Conservation (phyloP, 495 filamentous ascomycete genomes). For the Schizothecium vesticola region DNA sequence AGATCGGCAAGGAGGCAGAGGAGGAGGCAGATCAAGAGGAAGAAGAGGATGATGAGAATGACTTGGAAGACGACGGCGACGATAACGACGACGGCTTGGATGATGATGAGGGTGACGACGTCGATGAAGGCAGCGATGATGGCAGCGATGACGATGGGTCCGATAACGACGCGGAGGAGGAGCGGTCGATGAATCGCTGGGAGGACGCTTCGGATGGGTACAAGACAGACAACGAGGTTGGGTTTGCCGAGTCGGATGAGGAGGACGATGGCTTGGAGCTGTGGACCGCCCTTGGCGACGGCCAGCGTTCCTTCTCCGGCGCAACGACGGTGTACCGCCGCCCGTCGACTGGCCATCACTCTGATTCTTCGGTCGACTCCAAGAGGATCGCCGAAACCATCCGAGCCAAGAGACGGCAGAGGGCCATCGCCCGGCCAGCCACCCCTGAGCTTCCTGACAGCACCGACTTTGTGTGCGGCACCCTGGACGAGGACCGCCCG, state of each 20-base stretch:
- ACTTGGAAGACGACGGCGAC: conserved; percentile 47
- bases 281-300: conserved; percentile 63
- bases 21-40: conserved; percentile 51
- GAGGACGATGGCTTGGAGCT: conserved; percentile 76
- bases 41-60: conserved; percentile 38
- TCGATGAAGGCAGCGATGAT: conserved; percentile 45
- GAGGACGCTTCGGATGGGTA: conserved; percentile 69
- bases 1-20: conserved; percentile 76
- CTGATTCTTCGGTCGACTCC: conserved; percentile 37
- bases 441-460: conserved; percentile 89
- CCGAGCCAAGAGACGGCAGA: conserved; percentile 27
- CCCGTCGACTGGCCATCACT: conserved; percentile 34
- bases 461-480: conserved; percentile 97
- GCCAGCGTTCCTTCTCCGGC: conserved; percentile 39
- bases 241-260: conserved; percentile 87
- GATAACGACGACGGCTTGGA: conserved; percentile 35
- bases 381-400: conserved; percentile 17
- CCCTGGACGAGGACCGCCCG: conserved; percentile 91
- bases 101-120: conserved; percentile 34
- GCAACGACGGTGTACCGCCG: conserved; percentile 34
- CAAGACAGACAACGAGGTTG: conserved; percentile 92
- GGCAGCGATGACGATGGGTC: conserved; percentile 30
- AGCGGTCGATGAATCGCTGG: conserved; percentile 54
- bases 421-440: conserved; percentile 49
- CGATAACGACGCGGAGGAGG: conserved; percentile 28